Evolutionary conservation across 2,329 filamentous ascomycete species (phyloP), one percentile per base, ranked within the genome.

Genomic region (Phialophora verrucosa): DNA sequence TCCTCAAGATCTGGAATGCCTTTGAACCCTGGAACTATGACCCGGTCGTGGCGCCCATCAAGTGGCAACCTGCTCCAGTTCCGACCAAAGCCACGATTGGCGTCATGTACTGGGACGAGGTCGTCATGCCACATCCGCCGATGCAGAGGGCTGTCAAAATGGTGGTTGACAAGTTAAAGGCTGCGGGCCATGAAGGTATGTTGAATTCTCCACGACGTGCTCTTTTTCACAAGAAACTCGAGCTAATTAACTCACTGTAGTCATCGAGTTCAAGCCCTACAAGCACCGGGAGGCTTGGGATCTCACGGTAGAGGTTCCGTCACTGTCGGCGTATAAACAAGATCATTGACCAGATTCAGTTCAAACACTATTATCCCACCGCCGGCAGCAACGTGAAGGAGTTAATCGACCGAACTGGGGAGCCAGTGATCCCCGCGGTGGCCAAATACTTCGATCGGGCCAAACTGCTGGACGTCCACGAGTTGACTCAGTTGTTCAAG

Each of bases 111-210:
- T 83, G 86, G 44, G 85, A 88, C 58, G 82, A 81, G 0, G 81
- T 87, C 0, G 84, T 88, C 2, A 81, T 77, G 35, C 80, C 82
- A 0, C 85, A 88, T 57, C 84, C 86, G 0, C 83, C 85, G 0
- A 79, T 83, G 0, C 87, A 84, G 84, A 76, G 82, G 10, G 78
- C 72, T 69, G 76, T 72, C 1, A 76, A 81, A 8, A 78, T 72
- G 70, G 77, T 70, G n/a, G 63, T 67, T 65, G 77, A 62, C 79
- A 89, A 57, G 74, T 89, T 62, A 77, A 89, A 2, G 82, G 87
- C 2, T 85, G 86, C 83, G 74, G 84, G 70, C 77, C 84, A 20
- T 79, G 82, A 69, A 57, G 12, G 55, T 42, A 42, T 12, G 55
- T 25, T 25, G 14, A 12, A 1, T 2, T 10, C 6, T 3, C 25